Evolutionary conservation across 2,329 filamentous ascomycete species (phyloP).

Genomic region (Pseudomassariella vexata): DNA sequence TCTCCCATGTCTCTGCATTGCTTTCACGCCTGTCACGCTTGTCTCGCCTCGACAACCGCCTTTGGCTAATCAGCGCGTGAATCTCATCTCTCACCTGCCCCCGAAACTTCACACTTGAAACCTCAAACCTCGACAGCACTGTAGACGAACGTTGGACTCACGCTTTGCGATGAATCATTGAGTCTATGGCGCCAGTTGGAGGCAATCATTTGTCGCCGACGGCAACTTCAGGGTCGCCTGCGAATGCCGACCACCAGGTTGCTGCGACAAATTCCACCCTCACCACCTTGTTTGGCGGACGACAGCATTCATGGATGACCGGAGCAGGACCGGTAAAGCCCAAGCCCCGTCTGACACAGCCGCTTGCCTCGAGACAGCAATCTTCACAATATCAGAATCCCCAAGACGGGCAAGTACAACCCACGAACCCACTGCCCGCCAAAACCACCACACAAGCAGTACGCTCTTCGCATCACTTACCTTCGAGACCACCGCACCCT

Average conservation of each 20-base stretch:
- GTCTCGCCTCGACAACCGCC: too few relatives aligned
- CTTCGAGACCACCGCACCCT: too few relatives aligned
- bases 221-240: conserved; percentile 6
- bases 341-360: conserved; percentile 17
- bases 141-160: too few relatives aligned
- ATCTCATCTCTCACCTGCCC: too few relatives aligned
- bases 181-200: conserved; percentile 7
- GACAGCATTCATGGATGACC: conserved; percentile 27
- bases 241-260: conserved; percentile 19
- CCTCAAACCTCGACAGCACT: too few relatives aligned
- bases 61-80: too few relatives aligned
- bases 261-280: conserved; percentile 34
- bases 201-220: conserved; percentile 3
- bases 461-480: background rate
- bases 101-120: too few relatives aligned
- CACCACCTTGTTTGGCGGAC: conserved; percentile 31
- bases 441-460: background rate
- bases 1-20: too few relatives aligned
- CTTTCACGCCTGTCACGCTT: too few relatives aligned
- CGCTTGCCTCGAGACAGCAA: conserved; percentile 7
- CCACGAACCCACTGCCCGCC: background rate
- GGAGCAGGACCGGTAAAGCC: conserved; percentile 22
- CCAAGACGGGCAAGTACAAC: background rate
- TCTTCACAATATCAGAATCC: background rate
- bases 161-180: conserved; percentile 6